Evolutionary conservation across 352 stramenopile species (phyloP), one percentile per base, ranked within the genome.

Genomic region (Peronospora farinosa): DNA sequence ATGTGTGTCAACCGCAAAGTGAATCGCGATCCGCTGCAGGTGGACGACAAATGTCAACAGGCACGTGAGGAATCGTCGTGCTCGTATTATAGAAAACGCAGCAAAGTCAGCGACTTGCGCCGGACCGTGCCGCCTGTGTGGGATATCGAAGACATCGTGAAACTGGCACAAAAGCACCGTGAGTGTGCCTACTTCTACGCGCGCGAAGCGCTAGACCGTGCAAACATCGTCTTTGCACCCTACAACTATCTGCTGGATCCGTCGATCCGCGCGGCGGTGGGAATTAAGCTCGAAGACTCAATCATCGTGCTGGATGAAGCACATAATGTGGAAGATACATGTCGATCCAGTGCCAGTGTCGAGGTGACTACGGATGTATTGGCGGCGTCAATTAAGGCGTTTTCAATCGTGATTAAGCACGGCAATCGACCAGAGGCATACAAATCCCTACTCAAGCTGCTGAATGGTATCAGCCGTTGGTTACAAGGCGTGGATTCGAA

Each of bases 211-310:
- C 38, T 88, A 10, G 62, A 63, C 13, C 51, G 74, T 12, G 84
- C 84, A 1, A 75, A 90, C 40, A 85, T 94, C 31, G 68, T 93
- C 8, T 93, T 95, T 40, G 87, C 75, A 28, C 84, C 84, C n/a
- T 95, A 95, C 66, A 95, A 92, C 54, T 95, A 95, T 54, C 48
- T 95, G 23, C 53, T 95, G 31, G 72, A 93, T 45, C 82, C 84
- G 28, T 65, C 63, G 9, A 91, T 95, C 47, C 80, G 84, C 10
- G 61, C 69, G 5, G 68, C 84, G 2, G 69, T 91, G 0, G 63
- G 61, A 2, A 90, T 95, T 44, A 73, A 58, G n/a, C 63, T 92
- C 0, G 77, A 86, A 37, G 63, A 88, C 46, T 57, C 80, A 3
- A 88, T 95, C 36, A 58, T 95, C 17, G 70, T 95, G 25, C 65